Evolutionary conservation across 495 filamentous ascomycete genomes (phyloP), one percentile per base, ranked within the genome.

Genomic region (Aspergillus saccharolyticus): DNA sequence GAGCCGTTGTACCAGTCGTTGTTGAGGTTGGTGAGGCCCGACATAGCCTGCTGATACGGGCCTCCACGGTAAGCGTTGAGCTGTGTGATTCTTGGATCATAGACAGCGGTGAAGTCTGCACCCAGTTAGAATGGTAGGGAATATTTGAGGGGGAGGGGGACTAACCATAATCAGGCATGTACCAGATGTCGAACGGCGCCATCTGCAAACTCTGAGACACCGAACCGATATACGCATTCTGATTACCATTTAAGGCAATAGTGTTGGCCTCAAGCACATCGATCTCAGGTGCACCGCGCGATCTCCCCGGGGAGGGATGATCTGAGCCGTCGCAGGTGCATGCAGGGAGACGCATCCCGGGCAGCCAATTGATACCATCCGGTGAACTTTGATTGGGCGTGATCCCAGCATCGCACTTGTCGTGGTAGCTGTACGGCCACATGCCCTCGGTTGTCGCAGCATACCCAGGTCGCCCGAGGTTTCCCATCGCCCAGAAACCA

Each of bases 401-500:
- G 62, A 91, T 89, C 25, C 88, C 88, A 6, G 78, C 80, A 67
- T 91, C 88, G 62, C 88, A 91, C 30, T 78, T 70, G 60, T 90
- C 80, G 48, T 83, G 71, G 65, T 91, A 91, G 63, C 85, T 89
- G 71, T 89, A 91, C 2, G 88, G 88, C 88, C 86, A 89, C 65
- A 88, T 73, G n/a, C 87, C 87, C 55, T 89, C 87, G 3, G 86
- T 88, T 0, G 83, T 85, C 14, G 84, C 80, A 24, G 83, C 81
- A 70, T 88, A 86, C 8, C 87, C 87, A 28, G 86, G 84, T 53
- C 87, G 80, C 44, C 81, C 86, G 4, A 89, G 75, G 57, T 89
- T 89, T 0, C 86, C 86, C 86, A 89, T 88, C 0, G 88, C 80
- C 88, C 88, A 91, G 70, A 89, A 89, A 62, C 88, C 88, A 54